Evolutionary conservation across 1,139 yeast genomes (phyloP), one percentile per base, ranked within the genome.

Genomic region (Starmera stellimalicola): DNA sequence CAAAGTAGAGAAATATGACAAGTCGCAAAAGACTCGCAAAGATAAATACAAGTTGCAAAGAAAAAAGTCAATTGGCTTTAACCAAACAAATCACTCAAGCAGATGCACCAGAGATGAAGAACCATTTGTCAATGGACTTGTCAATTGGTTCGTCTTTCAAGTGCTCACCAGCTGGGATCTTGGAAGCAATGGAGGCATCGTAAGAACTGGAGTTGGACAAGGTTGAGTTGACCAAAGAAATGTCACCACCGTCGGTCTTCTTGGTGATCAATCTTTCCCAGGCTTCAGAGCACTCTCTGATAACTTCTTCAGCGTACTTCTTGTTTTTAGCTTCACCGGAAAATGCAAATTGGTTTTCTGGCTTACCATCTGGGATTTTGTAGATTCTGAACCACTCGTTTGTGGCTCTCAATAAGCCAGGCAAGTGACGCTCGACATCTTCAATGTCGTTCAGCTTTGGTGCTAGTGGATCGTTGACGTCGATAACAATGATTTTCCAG

Each of bases 51-150:
- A n/a, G n/a, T n/a, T n/a, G n/a, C n/a, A n/a, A n/a, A n/a, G n/a
- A n/a, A n/a, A n/a, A n/a, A n/a, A n/a, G n/a, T n/a, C n/a, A n/a
- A n/a, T n/a, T n/a, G n/a, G n/a, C n/a, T n/a, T n/a, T n/a, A n/a
- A n/a, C n/a, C n/a, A n/a, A n/a, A n/a, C n/a, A n/a, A n/a, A n/a
- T n/a, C n/a, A n/a, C n/a, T 57, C 63, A 74, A 51, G 77, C 77
- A 42, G 76, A 65, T 39, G 68, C 81, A 64, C 96, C 96, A 45
- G 97, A 84, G 61, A 91, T 91, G 76, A 77, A 91, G 75, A 91
- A 91, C 98, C 98, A 91, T 71, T 91, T 91, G 75, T 91, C 97
- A 58, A 91, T 68, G 37, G 96, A 85, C 64, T 84, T 77, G 70
- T 91, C 98, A 60, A 91, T 84, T 62, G 95, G 94, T 45, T 94